Conservation (phyloP, 1,139 yeast genomes). For the Suhomyces bribrorum region DNA sequence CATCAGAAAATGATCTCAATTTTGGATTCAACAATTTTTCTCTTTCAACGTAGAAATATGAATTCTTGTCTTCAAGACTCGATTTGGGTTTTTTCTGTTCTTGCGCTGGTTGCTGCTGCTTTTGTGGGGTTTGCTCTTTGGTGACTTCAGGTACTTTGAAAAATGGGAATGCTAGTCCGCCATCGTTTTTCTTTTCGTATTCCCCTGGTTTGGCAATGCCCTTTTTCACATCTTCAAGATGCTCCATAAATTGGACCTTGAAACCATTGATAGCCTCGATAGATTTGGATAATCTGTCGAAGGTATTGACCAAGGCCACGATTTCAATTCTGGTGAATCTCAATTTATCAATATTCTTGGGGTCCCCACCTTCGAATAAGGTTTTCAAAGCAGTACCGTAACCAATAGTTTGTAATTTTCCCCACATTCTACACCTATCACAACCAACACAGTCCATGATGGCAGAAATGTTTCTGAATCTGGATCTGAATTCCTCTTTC, state of each 20-base stretch:
- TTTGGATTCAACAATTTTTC: slow-evolving; percentile 13
- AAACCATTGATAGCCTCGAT: slow-evolving; percentile 73
- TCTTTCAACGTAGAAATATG: slow-evolving; percentile 8
- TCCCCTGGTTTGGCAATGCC: slow-evolving; percentile 47
- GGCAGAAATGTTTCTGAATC: slow-evolving; percentile 86
- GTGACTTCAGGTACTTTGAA: slow-evolving; percentile 4
- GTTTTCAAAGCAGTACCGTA: slow-evolving; percentile 95
- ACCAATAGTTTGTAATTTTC: slow-evolving; percentile 94
- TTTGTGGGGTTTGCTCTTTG: not conserved
- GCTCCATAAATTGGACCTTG: slow-evolving; percentile 53
- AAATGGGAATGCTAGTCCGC: slow-evolving; percentile 47
- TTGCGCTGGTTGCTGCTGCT: not conserved
- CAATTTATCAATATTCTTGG: slow-evolving; percentile 36
- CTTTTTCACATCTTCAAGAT: slow-evolving; percentile 42
- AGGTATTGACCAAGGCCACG: slow-evolving; percentile 87
- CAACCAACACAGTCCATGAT: slow-evolving; percentile 99
- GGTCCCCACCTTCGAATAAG: slow-evolving; percentile 70
- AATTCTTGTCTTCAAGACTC: not conserved
- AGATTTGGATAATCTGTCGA: slow-evolving; percentile 87
- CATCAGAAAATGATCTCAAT: slow-evolving; percentile 32
- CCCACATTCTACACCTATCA: slow-evolving; percentile 97
- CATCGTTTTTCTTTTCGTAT: slow-evolving; percentile 33
- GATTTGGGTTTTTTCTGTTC: not conserved
- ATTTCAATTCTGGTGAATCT: slow-evolving; percentile 79
- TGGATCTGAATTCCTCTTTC: slow-evolving; percentile 78